Evolutionary conservation across 1,139 yeast genomes (phyloP), one percentile per base, ranked within the genome.

Genomic region (Diutina siamensis): DNA sequence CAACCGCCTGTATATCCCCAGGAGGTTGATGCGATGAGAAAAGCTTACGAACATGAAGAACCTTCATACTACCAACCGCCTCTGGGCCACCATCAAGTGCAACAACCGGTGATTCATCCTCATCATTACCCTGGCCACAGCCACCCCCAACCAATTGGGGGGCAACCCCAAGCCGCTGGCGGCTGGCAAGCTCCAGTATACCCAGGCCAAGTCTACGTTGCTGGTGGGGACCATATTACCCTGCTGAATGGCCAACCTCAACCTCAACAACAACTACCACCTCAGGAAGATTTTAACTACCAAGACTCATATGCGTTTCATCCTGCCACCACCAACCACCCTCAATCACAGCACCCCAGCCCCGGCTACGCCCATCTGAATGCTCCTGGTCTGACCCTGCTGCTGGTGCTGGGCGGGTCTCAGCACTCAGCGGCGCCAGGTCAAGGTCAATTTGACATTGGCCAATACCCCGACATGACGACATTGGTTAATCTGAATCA

Each of bases 401-500:
- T 38, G 42, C 25, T 17, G 19, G 40, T 35, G 28, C 42, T 38
- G 42, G 42, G 42, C 12, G 32, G 32, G 20, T 25, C 42, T 27
- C 42, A 38, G 20, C 32, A 31, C n/a, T 8, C 9, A 10, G 32
- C 31, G 20, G 33, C 20, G n/a, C 15, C 18, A 7, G 21, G n/a
- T 25, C 32, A 22, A 18, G 28, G 31, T 19, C 32, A 22, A 18
- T 38, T 38, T 25, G 42, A 38, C 21, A 38, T 38, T 9, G 42
- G 42, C 31, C 42, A 38, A 44, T 68, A 63, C 49, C 71, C 72
- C 1, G 73, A 68, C 48, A 58, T 69, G 55, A 68, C 74, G 4
- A 62, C 71, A 2, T 55, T 68, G 53, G 64, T 67, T 35, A 69
- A 69, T 50, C 58, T 71, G 35, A 66, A 68, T 48, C 53, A 63